Evolutionary conservation across 208 protist species (phyloP).

Genomic region (Wallacemonas sp.): DNA sequence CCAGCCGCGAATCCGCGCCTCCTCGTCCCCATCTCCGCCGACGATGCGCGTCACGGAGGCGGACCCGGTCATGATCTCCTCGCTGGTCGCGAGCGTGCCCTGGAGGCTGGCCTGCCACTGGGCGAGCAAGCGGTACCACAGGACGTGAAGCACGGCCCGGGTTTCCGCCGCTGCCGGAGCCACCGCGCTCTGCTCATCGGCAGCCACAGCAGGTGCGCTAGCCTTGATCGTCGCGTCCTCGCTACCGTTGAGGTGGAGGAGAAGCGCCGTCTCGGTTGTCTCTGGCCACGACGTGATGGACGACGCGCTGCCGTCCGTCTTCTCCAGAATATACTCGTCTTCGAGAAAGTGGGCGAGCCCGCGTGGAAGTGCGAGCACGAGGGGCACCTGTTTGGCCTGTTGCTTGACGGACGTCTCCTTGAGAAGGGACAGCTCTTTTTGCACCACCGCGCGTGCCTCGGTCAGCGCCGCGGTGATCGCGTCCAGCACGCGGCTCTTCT

Average conservation of each 20-base stretch:
- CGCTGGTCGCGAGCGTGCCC: slow-evolving; percentile 7
- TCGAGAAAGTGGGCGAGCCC: neutral
- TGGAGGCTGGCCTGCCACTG: slow-evolving; percentile 38
- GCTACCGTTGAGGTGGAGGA: neutral
- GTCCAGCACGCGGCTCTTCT: neutral
- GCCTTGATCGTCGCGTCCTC: neutral
- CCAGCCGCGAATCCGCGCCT: slow-evolving; percentile 30
- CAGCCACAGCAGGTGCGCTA: neutral
- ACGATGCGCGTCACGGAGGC: slow-evolving; percentile 6
- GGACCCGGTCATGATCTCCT: neutral
- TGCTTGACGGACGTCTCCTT: neutral
- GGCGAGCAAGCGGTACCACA: slow-evolving; percentile 50
- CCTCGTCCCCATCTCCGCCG: neutral
- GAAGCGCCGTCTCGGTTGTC: neutral
- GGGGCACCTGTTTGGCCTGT: neutral
- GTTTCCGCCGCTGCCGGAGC: slow-evolving; percentile 12
- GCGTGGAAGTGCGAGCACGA: neutral
- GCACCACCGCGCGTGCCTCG: neutral
- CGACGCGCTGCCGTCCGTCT: neutral
- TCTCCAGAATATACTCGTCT: slow-evolving; percentile 11
- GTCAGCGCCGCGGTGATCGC: neutral
- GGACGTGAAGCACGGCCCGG: slow-evolving; percentile 25
- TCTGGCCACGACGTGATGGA: slow-evolving; percentile 2
- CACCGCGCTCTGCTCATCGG: neutral
- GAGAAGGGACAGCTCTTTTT: neutral